Percentiles rank a stretch among this genome's conserved stretches.
Conservation (phyloP, 768 basidiomycete species). For the Boletus rufocinnamomeus region DNA sequence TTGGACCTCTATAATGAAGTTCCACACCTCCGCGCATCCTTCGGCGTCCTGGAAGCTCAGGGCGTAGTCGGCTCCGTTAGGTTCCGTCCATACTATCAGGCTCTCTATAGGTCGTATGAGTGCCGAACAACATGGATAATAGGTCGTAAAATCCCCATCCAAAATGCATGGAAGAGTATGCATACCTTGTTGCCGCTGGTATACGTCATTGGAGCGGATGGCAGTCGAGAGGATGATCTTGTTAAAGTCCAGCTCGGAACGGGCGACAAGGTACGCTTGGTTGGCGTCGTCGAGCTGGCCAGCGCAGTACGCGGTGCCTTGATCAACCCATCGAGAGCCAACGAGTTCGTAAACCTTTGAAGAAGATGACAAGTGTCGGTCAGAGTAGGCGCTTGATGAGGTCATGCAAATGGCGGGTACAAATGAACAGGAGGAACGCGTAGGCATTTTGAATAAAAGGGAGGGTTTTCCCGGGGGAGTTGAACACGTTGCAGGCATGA, state of each 20-base stretch:
- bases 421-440: slow-evolving; percentile 24
- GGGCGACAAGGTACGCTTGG: slow-evolving; percentile 83
- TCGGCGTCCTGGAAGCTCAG: slow-evolving; percentile 96
- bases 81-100: slow-evolving; percentile 98
- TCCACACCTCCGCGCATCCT: slow-evolving; percentile 96
- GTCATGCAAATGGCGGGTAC: slow-evolving; percentile 31
- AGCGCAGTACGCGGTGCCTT: slow-evolving; percentile 95
- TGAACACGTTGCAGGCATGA: slow-evolving; percentile 31
- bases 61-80: slow-evolving; percentile 91
- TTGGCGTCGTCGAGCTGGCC: slow-evolving; percentile 80
- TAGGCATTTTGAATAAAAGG: slow-evolving; percentile 20
- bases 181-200: slow-evolving; percentile 84
- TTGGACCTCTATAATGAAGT: slow-evolving; percentile 92
- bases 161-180: slow-evolving; percentile 17
- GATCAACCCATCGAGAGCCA: slow-evolving; percentile 90
- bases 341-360: slow-evolving; percentile 91
- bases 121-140: slow-evolving; percentile 10
- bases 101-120: slow-evolving; percentile 63
- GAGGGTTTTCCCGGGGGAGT: slow-evolving; percentile 11
- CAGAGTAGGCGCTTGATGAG: slow-evolving; percentile 34
- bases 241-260: slow-evolving; percentile 71
- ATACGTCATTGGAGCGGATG: slow-evolving; percentile 81
- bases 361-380: slow-evolving; percentile 30
- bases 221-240: slow-evolving; percentile 77
- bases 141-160: not conserved